Evolutionary conservation across 192 early-diverging fungal species (phyloP).

Genomic region (Coemansia sp.): DNA sequence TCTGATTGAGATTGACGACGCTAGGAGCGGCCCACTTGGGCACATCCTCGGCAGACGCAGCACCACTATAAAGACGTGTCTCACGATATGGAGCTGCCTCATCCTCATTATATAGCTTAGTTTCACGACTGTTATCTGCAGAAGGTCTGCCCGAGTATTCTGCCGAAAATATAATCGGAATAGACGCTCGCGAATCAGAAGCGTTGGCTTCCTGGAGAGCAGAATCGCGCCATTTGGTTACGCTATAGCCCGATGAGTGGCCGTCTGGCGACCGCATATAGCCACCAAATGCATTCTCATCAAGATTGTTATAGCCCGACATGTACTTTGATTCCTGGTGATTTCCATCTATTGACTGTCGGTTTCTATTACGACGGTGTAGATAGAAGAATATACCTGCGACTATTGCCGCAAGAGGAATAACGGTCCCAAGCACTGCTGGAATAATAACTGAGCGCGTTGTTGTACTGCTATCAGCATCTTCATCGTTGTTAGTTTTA

Average conservation of each 20-base stretch:
- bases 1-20: constrained; percentile 32
- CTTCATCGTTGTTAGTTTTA: not conserved
- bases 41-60: constrained; percentile 18
- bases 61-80: constrained; percentile 26
- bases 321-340: constrained; percentile 38
- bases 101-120: constrained; percentile 14
- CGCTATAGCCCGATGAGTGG: constrained; percentile 36
- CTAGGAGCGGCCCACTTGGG: constrained; percentile 34
- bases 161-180: constrained; percentile 40
- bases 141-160: constrained; percentile 20
- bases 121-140: constrained; percentile 24
- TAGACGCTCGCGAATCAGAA: constrained; percentile 27
- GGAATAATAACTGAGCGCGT: constrained; percentile 26
- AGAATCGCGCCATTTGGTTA: constrained; percentile 44
- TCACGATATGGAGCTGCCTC: constrained; percentile 24
- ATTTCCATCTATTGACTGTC: constrained; percentile 21
- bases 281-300: constrained; percentile 22
- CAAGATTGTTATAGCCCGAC: constrained; percentile 44
- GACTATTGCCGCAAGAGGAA: constrained; percentile 20
- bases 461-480: not conserved
- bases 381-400: constrained; percentile 23
- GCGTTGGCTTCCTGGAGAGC: constrained; percentile 5
- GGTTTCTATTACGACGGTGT: constrained; percentile 21
- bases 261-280: constrained; percentile 16
- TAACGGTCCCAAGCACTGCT: constrained; percentile 34